Percentiles rank a stretch among this genome's conserved stretches.
Conservation (phyloP, 345 rosid species). For the Pistacia integerrima region DNA sequence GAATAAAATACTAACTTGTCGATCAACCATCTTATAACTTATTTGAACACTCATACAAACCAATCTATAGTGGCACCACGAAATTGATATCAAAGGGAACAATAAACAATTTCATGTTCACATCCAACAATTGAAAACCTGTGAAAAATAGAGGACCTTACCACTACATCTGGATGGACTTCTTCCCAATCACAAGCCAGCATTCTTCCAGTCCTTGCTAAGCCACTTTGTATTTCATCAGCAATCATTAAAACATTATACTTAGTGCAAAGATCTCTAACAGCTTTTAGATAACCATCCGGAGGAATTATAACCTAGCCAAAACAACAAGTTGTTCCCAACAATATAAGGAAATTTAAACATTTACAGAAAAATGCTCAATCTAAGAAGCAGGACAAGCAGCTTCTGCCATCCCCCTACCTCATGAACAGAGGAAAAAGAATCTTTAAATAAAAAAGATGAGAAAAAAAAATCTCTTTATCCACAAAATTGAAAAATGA, state of each 20-base stretch:
- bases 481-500: not conserved
- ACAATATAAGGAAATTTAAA: not conserved
- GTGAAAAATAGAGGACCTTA: slow-evolving; percentile 32
- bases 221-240: slow-evolving; percentile 95
- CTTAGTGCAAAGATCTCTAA: slow-evolving; percentile 82
- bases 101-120: not conserved
- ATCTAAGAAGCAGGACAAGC: slow-evolving; percentile 3
- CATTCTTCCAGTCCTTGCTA: slow-evolving; percentile 86
- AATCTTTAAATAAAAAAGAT: not conserved
- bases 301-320: slow-evolving; percentile 82
- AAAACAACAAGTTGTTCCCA: not conserved
- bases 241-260: slow-evolving; percentile 89
- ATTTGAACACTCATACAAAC: not conserved
- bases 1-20: not conserved
- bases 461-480: no score
- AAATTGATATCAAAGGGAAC: not conserved
- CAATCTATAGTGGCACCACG: not conserved
- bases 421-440: not conserved
- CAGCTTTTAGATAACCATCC: slow-evolving; percentile 75
- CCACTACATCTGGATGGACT: slow-evolving; percentile 88
- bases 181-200: slow-evolving; percentile 97
- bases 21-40: not conserved
- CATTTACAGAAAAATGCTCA: not conserved
- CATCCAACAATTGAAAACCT: slow-evolving; percentile 1
- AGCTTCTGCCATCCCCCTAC: not conserved